Evolutionary conservation across 495 filamentous ascomycete species (phyloP).

Genomic region (Penicillium mononematosum): DNA sequence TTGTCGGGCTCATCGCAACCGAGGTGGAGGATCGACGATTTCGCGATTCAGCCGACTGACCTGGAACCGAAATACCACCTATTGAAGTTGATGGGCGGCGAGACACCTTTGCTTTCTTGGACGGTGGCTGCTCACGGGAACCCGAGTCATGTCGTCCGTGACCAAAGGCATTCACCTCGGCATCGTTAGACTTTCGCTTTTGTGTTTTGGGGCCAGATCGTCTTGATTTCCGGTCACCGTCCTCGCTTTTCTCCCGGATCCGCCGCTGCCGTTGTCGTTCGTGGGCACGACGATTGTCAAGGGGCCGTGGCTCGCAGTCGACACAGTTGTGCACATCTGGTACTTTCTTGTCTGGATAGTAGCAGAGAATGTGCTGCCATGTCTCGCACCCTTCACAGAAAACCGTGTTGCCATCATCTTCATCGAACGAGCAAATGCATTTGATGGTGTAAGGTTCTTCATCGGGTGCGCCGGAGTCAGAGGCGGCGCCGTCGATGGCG

Average conservation of each 20-base stretch:
- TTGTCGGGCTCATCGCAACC: slow-evolving; percentile 52
- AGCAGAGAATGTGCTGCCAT: slow-evolving; percentile 98
- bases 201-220: slow-evolving; percentile 66
- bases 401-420: slow-evolving; percentile 97
- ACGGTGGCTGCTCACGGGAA: slow-evolving; percentile 54
- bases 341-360: slow-evolving; percentile 73
- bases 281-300: slow-evolving; percentile 69
- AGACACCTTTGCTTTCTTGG: slow-evolving; percentile 73
- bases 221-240: slow-evolving; percentile 62
- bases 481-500: slow-evolving; percentile 54
- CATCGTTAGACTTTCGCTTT: slow-evolving; percentile 67
- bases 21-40: slow-evolving; percentile 53
- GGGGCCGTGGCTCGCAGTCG: slow-evolving; percentile 72
- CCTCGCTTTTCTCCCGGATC: slow-evolving; percentile 60
- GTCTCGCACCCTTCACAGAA: slow-evolving; percentile 93
- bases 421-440: slow-evolving; percentile 88
- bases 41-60: slow-evolving; percentile 42
- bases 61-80: slow-evolving; percentile 51
- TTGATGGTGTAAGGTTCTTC: slow-evolving; percentile 95
- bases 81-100: slow-evolving; percentile 73
- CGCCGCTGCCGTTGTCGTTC: slow-evolving; percentile 65
- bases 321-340: slow-evolving; percentile 83
- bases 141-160: slow-evolving; percentile 51
- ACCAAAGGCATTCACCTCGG: slow-evolving; percentile 38
- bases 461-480: slow-evolving; percentile 54